phyloP scores from a whole-genome alignment of 495 filamentous ascomycete genomes.

The Penicillium pancosmium region DNA sequence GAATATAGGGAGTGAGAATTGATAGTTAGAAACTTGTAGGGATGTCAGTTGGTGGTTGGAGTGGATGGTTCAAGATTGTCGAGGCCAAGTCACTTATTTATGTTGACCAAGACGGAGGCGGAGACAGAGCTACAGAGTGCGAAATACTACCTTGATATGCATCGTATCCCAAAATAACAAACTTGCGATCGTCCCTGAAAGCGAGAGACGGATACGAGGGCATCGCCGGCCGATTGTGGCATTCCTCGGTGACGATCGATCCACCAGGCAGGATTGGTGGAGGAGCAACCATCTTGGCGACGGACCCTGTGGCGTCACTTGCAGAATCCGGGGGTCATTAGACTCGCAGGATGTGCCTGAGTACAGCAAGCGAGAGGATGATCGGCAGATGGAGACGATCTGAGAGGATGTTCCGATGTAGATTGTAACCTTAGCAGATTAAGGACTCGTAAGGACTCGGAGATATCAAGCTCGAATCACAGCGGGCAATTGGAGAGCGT shows the following conservation, averaged over 20 bases:
- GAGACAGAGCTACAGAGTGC: conserved; percentile 8
- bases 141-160: conserved; percentile 13
- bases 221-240: not conserved
- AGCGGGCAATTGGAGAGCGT: not conserved
- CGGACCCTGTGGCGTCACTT: conserved; percentile 11
- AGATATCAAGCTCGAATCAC: not conserved
- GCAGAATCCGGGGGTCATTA: conserved; percentile 1
- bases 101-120: too few species aligned
- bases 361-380: not conserved
- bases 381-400: not conserved
- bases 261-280: conserved; percentile 1
- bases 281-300: conserved; percentile 5
- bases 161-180: conserved; percentile 34
- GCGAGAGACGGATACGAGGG: conserved; percentile 13
- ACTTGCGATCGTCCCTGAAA: conserved; percentile 2
- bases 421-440: not conserved
- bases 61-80: not conserved
- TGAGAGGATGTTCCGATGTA: too few species aligned
- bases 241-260: conserved; percentile 12
- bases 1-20: not conserved
- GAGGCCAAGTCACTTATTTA: too few species aligned
- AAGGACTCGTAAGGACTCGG: not conserved
- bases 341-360: conserved; percentile 1
- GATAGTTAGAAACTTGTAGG: too few species aligned
- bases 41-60: not conserved